Evolutionary conservation across 805 yeast species (phyloP).

Genomic region (Kazachstania martiniae): DNA sequence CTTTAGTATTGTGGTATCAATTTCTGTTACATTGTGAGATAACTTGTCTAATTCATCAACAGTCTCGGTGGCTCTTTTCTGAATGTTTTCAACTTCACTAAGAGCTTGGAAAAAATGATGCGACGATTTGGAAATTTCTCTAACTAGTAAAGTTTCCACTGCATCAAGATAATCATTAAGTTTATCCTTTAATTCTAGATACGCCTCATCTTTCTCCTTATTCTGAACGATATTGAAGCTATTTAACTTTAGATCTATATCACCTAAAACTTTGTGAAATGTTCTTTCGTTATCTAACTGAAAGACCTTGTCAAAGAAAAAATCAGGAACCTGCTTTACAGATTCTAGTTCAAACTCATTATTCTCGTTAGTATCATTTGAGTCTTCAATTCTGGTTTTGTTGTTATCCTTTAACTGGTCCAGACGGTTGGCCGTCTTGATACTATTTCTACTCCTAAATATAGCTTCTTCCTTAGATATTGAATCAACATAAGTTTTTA

Average conservation of each 20-base stretch:
- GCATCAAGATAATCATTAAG: slow-evolving; percentile 74
- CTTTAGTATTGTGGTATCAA: slow-evolving; percentile 41
- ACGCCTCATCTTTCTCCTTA: slow-evolving; percentile 31
- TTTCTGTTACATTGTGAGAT: slow-evolving; percentile 32
- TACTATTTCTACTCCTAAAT: slow-evolving; percentile 33
- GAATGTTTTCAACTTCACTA: slow-evolving; percentile 61
- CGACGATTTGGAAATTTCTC: slow-evolving; percentile 77
- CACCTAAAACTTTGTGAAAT: slow-evolving; percentile 64
- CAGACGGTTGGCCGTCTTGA: slow-evolving; percentile 22
- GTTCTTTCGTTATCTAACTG: slow-evolving; percentile 80
- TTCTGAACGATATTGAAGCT: neutral
- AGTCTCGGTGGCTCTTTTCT: slow-evolving; percentile 42
- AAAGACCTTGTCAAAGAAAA: slow-evolving; percentile 59
- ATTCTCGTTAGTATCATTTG: too few relatives aligned
- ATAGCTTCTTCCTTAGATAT: slow-evolving; percentile 36
- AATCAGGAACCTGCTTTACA: slow-evolving; percentile 43
- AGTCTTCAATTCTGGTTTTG: slow-evolving; percentile 10
- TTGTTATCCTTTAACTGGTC: neutral
- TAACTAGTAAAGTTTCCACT: slow-evolving; percentile 70
- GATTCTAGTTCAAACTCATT: slow-evolving; percentile 6
- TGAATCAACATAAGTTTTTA: slow-evolving; percentile 35
- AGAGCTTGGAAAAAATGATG: slow-evolving; percentile 76
- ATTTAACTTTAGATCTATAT: slow-evolving; percentile 31
- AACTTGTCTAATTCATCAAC: slow-evolving; percentile 38
- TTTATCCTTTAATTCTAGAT: slow-evolving; percentile 61